Evolutionary conservation across 176 grass and related monocot species (phyloP).

Genomic region (Alopecurus myosuroides): DNA sequence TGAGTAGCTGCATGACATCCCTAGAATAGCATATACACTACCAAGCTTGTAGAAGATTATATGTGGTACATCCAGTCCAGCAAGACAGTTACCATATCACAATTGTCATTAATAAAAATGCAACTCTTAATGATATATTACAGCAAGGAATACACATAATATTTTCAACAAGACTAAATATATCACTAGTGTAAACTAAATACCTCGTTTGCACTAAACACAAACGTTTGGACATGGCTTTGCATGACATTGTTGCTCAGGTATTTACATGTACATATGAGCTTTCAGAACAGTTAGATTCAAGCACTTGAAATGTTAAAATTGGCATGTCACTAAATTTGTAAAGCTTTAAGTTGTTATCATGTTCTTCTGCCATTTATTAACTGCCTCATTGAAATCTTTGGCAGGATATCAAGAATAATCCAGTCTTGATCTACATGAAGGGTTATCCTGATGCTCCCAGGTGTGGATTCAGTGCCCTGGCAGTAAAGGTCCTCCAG

Average conservation of each 20-base stretch:
- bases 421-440: constrained; percentile 81
- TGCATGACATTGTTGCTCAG: constrained; percentile 39
- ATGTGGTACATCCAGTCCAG: not conserved
- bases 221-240: constrained; percentile 49
- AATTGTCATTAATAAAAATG: not conserved
- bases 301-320: not conserved
- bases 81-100: not conserved
- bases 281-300: not conserved
- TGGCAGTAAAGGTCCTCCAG: constrained; percentile 89
- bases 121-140: too few relatives aligned
- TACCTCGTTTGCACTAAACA: too few relatives aligned
- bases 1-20: not conserved
- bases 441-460: constrained; percentile 84
- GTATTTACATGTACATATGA: constrained; percentile 32
- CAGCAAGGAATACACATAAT: too few relatives aligned
- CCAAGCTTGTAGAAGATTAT: not conserved
- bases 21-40: not conserved
- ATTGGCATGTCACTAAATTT: not conserved
- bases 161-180: too few relatives aligned
- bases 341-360: not conserved
- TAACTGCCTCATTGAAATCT: not conserved
- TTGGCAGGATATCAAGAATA: constrained; percentile 79
- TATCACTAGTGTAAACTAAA: too few relatives aligned
- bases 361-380: not conserved
- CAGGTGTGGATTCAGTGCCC: constrained; percentile 84